Evolutionary conservation across 1,284 basidiomycete species (phyloP).

Genomic region (Melampsora americana): DNA sequence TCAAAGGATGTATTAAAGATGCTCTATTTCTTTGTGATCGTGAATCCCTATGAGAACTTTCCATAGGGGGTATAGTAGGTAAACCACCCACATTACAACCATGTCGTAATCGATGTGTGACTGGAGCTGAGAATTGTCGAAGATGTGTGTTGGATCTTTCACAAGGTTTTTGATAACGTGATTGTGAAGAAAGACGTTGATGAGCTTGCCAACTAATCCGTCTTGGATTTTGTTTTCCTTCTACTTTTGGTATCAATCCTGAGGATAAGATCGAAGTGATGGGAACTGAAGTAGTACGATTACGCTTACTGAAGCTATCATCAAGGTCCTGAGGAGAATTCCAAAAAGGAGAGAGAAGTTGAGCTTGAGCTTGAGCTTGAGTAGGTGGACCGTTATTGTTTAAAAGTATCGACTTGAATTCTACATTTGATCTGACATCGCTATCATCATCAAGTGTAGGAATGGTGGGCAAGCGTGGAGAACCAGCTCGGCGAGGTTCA

Average conservation of each 20-base stretch:
- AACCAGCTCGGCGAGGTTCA: no score
- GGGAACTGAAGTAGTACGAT: slow-evolving; percentile 1
- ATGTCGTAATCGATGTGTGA: background rate
- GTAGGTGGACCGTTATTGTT: no score
- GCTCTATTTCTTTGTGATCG: no score
- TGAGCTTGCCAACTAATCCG: background rate
- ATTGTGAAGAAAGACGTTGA: background rate
- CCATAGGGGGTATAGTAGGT: background rate
- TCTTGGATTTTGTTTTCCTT: background rate
- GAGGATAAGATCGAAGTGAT: background rate
- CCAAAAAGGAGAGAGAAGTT: no score
- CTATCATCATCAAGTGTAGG: slow-evolving; percentile 1
- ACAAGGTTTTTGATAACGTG: background rate
- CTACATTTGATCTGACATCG: background rate
- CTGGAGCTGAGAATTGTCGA: background rate
- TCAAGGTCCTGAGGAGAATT: no score
- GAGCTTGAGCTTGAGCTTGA: no score
- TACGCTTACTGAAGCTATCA: background rate
- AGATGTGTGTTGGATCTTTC: background rate
- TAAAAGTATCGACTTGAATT: no score
- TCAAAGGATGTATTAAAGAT: background rate
- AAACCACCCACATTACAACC: slow-evolving; percentile 8
- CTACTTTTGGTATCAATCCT: background rate
- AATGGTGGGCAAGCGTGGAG: background rate
- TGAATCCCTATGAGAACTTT: background rate